phyloP scores from a whole-genome alignment of 192 early-diverging fungal genomes.

The Spizellomyces punctatus region DNA sequence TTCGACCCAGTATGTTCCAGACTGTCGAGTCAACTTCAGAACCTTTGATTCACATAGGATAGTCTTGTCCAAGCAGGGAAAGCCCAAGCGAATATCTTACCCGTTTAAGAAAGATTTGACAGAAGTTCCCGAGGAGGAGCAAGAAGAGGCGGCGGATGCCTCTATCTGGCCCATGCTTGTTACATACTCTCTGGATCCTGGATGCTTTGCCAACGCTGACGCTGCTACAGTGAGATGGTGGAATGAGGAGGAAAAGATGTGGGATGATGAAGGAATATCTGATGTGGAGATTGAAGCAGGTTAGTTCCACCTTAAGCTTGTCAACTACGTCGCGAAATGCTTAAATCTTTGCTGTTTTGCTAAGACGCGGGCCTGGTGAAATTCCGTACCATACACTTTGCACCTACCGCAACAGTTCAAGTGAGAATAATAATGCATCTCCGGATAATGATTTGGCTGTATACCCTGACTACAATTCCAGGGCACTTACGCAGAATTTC shows the following conservation, averaged over 20 bases:
- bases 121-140: slow-evolving; percentile 44
- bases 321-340: not conserved
- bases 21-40: not conserved
- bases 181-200: slow-evolving; percentile 36
- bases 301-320: slow-evolving; percentile 10
- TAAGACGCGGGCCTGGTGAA: slow-evolving; percentile 42
- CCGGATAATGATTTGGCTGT: too few species aligned
- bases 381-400: slow-evolving; percentile 54
- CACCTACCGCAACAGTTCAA: slow-evolving; percentile 51
- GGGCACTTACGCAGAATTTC: slow-evolving; percentile 52
- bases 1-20: slow-evolving; percentile 45
- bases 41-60: slow-evolving; percentile 4
- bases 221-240: slow-evolving; percentile 52
- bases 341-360: not conserved
- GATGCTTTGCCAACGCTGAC: slow-evolving; percentile 35
- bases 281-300: slow-evolving; percentile 57
- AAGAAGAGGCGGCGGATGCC: slow-evolving; percentile 25
- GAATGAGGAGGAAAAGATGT: slow-evolving; percentile 36
- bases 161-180: slow-evolving; percentile 52
- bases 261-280: slow-evolving; percentile 50
- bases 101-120: slow-evolving; percentile 50
- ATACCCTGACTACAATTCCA: slow-evolving; percentile 6
- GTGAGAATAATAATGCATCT: not conserved
- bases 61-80: slow-evolving; percentile 47
- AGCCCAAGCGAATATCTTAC: slow-evolving; percentile 44